These are phyloP conservation scores for Stephania japonica DNA, from an alignment of 164 flowering plant species.

Conservation along the genomic window DNA sequence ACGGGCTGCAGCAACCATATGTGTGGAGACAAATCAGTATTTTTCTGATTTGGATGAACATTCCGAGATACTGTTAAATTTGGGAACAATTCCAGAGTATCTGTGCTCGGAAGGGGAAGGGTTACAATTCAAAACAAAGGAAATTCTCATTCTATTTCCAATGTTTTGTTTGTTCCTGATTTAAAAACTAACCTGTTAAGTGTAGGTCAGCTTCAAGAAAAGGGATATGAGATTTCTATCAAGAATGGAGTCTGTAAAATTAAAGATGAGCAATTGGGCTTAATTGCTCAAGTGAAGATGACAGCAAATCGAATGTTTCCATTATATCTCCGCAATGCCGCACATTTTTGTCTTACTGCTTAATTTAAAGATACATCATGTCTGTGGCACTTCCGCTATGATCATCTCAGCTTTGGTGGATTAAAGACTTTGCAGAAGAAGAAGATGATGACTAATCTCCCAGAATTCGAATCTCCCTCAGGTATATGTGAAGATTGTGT, in stretches of 20 bases:
- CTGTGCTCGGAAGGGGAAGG: neutral
- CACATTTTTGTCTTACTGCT: neutral
- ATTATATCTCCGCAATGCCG: neutral
- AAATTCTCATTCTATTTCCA: neutral
- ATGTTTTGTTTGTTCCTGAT: slow-evolving; percentile 6
- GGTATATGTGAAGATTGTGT: slow-evolving; percentile 1
- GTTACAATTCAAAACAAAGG: neutral
- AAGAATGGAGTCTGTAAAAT: neutral
- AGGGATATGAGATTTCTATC: neutral
- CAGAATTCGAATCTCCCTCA: neutral
- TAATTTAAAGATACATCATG: neutral
- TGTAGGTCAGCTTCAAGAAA: slow-evolving; percentile 9
- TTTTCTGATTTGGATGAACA: too few species aligned
- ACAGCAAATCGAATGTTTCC: neutral
- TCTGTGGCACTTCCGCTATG: slow-evolving; percentile 3
- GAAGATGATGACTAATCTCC: neutral
- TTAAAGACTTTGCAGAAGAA: neutral
- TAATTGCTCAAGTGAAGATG: neutral
- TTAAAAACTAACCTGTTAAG: neutral
- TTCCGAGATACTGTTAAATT: too few species aligned
- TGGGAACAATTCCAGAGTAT: neutral
- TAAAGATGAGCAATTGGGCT: neutral
- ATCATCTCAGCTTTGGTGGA: neutral
- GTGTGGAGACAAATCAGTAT: too few species aligned
- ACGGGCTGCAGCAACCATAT: too few species aligned